Evolutionary conservation across 2,329 filamentous ascomycete genomes (phyloP).

Genomic region (Epichloe gansuensis): DNA sequence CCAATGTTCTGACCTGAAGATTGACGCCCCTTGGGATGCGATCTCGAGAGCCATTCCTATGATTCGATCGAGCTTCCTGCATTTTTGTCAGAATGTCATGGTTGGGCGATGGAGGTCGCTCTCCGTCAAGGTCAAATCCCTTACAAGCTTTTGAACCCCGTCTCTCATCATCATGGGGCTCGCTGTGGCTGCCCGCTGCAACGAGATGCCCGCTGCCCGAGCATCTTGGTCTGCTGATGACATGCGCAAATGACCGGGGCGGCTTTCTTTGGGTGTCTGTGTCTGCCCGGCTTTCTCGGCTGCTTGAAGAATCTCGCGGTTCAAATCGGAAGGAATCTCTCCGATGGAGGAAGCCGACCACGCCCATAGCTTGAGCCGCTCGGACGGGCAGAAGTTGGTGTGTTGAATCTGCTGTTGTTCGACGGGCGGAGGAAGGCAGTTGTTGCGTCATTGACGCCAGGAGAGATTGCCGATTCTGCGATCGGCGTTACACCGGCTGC

Average conservation of each 20-base stretch:
- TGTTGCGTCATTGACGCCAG: slow-evolving; percentile 51
- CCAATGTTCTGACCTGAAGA: slow-evolving; percentile 51
- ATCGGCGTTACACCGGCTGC: slow-evolving; percentile 82
- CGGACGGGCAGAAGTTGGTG: slow-evolving; percentile 50
- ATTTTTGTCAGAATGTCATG: slow-evolving; percentile 52
- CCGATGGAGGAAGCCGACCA: slow-evolving; percentile 64
- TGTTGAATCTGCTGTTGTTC: slow-evolving; percentile 56
- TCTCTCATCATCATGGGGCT: slow-evolving; percentile 53
- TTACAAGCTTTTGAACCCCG: slow-evolving; percentile 24
- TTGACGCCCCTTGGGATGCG: slow-evolving; percentile 61
- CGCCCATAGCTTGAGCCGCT: slow-evolving; percentile 49
- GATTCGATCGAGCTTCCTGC: slow-evolving; percentile 41
- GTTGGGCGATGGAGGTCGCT: slow-evolving; percentile 49
- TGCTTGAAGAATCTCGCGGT: slow-evolving; percentile 17
- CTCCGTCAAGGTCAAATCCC: slow-evolving; percentile 18
- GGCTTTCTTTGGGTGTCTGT: slow-evolving; percentile 16
- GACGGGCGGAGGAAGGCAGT: slow-evolving; percentile 58
- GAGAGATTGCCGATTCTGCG: slow-evolving; percentile 55
- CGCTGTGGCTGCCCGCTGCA: slow-evolving; percentile 55
- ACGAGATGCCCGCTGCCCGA: slow-evolving; percentile 30
- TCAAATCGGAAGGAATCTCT: slow-evolving; percentile 33
- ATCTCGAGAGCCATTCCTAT: slow-evolving; percentile 60
- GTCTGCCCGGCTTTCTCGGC: slow-evolving; percentile 13
- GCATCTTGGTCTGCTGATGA: slow-evolving; percentile 31
- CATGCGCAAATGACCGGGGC: slow-evolving; percentile 23